Evolutionary conservation across 2,329 filamentous ascomycete species (phyloP).

Genomic region (Monosporascus sp.): DNA sequence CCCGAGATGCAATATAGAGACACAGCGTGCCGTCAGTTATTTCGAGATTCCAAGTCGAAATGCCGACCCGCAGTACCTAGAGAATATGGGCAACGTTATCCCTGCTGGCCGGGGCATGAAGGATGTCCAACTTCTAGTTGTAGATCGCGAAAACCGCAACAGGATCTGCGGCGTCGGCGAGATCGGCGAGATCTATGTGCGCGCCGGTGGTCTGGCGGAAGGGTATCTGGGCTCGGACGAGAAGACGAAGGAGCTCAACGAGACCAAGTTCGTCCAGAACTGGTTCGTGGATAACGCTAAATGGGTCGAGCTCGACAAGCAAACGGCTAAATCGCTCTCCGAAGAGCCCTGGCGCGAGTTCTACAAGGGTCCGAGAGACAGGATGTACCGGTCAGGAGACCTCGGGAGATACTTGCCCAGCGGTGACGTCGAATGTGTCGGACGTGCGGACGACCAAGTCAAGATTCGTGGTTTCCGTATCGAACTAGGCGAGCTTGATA

Average conservation of each 20-base stretch:
- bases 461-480: neutral
- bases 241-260: slow-evolving; percentile 55
- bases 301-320: slow-evolving; percentile 52
- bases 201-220: slow-evolving; percentile 68
- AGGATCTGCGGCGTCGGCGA: too few relatives aligned
- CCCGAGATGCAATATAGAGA: slow-evolving; percentile 49
- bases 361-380: slow-evolving; percentile 77
- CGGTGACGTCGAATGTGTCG: slow-evolving; percentile 64
- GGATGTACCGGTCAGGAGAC: slow-evolving; percentile 84
- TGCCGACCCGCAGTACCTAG: slow-evolving; percentile 54
- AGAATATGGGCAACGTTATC: slow-evolving; percentile 63
- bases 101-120: slow-evolving; percentile 71
- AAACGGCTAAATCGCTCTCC: slow-evolving; percentile 23
- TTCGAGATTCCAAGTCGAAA: slow-evolving; percentile 63
- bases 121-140: slow-evolving; percentile 69
- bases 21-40: slow-evolving; percentile 68
- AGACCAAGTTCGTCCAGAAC: slow-evolving; percentile 73
- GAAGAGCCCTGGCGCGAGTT: slow-evolving; percentile 46
- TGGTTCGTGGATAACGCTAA: slow-evolving; percentile 76
- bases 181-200: slow-evolving; percentile 38
- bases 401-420: slow-evolving; percentile 57
- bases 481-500: neutral
- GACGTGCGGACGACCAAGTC: neutral
- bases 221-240: slow-evolving; percentile 61
- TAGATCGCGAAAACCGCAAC: slow-evolving; percentile 48